These are phyloP conservation scores for Macadamia tetraphylla DNA, from an alignment of 164 flowering plant species.

Conservation along the genomic window DNA sequence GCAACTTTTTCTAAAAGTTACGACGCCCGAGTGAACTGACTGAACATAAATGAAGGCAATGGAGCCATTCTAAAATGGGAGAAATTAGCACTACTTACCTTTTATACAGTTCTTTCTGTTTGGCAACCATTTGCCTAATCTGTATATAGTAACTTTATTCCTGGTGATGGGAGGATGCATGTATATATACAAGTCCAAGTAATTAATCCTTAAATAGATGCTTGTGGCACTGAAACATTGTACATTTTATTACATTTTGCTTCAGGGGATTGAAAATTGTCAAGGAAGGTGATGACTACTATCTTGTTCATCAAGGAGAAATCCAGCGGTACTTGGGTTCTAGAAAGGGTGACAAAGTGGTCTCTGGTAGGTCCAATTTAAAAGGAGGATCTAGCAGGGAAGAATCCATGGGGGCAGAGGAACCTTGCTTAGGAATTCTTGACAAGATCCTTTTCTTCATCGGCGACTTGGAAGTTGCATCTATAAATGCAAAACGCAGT, in stretches of 20 bases:
- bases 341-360: slow-evolving; percentile 20
- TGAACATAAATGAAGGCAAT: too few relatives aligned
- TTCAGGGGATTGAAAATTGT: slow-evolving; percentile 65
- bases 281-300: slow-evolving; percentile 64
- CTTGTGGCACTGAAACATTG: too few relatives aligned
- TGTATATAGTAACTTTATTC: not conserved
- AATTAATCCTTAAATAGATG: too few relatives aligned
- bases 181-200: not conserved
- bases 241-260: not conserved
- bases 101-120: too few relatives aligned
- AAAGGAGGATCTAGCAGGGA: slow-evolving; percentile 16
- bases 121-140: not conserved
- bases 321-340: slow-evolving; percentile 62
- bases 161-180: not conserved
- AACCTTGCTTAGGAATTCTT: slow-evolving; percentile 35
- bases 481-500: slow-evolving; percentile 44
- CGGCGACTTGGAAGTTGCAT: slow-evolving; percentile 68
- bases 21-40: too few relatives aligned
- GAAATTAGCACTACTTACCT: too few relatives aligned
- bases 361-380: slow-evolving; percentile 2
- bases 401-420: slow-evolving; percentile 14
- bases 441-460: slow-evolving; percentile 68
- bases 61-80: too few relatives aligned
- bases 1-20: too few relatives aligned
- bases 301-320: slow-evolving; percentile 62